phyloP scores from a whole-genome alignment of 169 alveolate species.

The Eimeria necatrix region DNA sequence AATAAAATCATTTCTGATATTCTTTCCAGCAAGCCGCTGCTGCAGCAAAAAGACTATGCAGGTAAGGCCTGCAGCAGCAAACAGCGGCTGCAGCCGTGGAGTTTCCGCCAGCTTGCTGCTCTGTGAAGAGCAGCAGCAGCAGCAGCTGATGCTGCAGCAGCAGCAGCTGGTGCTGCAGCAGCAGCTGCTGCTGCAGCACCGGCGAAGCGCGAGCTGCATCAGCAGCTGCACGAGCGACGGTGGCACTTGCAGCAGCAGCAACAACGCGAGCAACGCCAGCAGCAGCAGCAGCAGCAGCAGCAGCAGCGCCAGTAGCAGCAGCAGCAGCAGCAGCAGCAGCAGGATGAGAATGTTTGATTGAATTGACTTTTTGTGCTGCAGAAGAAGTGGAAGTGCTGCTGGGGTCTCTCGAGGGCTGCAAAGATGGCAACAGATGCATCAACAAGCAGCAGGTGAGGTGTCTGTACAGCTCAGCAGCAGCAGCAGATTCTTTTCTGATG shows the following conservation, averaged over 20 bases:
- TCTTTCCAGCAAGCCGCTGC: constrained; percentile 2
- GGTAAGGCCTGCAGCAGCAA: neutral
- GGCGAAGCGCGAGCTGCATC: too few species aligned
- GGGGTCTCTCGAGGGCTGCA: constrained; percentile 52
- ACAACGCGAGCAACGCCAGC: neutral
- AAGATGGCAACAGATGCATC: constrained; percentile 66
- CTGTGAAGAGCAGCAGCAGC: neutral
- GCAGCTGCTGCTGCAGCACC: too few species aligned
- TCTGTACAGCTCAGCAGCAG: neutral
- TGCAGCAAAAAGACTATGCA: constrained; percentile 14
- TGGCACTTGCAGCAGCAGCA: constrained; percentile 13
- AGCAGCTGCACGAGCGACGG: too few species aligned
- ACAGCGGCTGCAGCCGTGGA: too few species aligned
- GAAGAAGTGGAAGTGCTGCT: constrained; percentile 45
- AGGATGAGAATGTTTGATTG: neutral
- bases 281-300: neutral
- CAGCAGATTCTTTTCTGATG: neutral
- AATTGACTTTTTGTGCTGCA: constrained; percentile 14
- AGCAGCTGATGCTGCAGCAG: too few species aligned
- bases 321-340: neutral
- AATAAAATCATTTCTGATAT: constrained; percentile 36
- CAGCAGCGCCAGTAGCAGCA: constrained; percentile 23
- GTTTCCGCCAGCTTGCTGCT: neutral
- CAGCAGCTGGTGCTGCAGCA: too few species aligned
- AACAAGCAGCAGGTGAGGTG: constrained; percentile 56